Evolutionary conservation across 2,329 filamentous ascomycete genomes (phyloP).

Genomic region (Ophidiomyces ophidiicola): DNA sequence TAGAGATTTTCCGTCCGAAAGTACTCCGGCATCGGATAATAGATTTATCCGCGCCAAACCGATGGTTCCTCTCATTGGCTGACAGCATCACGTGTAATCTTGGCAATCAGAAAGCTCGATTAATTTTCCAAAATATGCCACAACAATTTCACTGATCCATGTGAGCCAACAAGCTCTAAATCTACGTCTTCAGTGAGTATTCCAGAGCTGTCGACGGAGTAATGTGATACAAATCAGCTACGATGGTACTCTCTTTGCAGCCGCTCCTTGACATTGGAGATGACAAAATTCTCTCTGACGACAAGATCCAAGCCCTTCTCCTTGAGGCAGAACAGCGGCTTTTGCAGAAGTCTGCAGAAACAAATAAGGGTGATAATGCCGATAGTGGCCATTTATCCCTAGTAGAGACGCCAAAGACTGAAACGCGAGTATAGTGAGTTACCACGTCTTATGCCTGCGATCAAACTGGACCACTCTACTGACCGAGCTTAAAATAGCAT

Average conservation of each 20-base stretch:
- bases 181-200: too few relatives aligned
- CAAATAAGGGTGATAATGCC: conserved; percentile 12
- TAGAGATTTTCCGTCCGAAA: too few relatives aligned
- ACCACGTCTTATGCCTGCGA: neutral
- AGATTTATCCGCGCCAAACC: too few relatives aligned
- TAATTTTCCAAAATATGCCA: too few relatives aligned
- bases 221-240: neutral
- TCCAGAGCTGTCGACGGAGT: too few relatives aligned
- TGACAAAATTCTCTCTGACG: conserved; percentile 43
- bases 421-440: conserved; percentile 9
- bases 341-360: conserved; percentile 18
- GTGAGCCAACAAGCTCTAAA: too few relatives aligned
- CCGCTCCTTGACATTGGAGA: neutral
- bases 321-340: conserved; percentile 51
- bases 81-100: too few relatives aligned
- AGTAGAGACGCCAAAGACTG: conserved; percentile 9
- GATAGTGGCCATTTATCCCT: conserved; percentile 6
- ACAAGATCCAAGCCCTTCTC: conserved; percentile 52
- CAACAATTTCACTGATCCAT: too few relatives aligned
- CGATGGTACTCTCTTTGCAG: neutral
- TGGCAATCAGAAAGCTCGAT: too few relatives aligned
- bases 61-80: too few relatives aligned
- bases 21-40: too few relatives aligned
- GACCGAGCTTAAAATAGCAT: conserved; percentile 27
- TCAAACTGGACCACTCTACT: neutral